A percentile compares a stretch with the other conserved stretches of the same genome.
phyloP scores from a whole-genome alignment of 148 eudicot genomes.

The Bassia scoparia region DNA sequence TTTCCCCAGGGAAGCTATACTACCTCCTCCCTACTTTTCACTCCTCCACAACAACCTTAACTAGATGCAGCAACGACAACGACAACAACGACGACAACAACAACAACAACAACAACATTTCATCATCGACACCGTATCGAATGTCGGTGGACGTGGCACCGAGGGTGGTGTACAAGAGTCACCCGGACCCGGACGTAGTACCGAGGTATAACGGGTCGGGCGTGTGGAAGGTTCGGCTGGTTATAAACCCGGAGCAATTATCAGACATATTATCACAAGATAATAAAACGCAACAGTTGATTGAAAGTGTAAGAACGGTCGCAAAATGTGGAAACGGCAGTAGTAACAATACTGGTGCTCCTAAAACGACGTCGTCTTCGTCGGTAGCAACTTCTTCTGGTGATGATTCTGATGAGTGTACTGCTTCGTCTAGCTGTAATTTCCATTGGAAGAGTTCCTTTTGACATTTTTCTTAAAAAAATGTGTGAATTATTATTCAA shows the following conservation, averaged over 20 bases:
- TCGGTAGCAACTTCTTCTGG: conserved; percentile 1
- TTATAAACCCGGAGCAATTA: conserved; percentile 50
- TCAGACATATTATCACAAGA: conserved; percentile 51
- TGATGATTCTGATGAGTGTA: conserved; percentile 20
- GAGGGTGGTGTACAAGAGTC: neutral
- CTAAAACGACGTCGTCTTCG: conserved; percentile 13
- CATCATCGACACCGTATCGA: conserved; percentile 31
- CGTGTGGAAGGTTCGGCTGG: conserved; percentile 57
- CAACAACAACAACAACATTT: neutral
- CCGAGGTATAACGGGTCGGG: conserved; percentile 29
- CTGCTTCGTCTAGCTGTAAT: conserved; percentile 30
- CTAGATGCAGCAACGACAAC: neutral
- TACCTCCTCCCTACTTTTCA: conserved; percentile 39
- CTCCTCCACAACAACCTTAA: conserved; percentile 3
- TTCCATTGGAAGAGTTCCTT: conserved; percentile 8
- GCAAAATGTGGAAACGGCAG: conserved; percentile 40
- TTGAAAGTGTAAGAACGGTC: conserved; percentile 49
- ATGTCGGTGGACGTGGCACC: conserved; percentile 38
- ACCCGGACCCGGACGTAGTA: conserved; percentile 28
- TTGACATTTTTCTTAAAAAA: neutral
- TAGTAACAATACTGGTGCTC: neutral
- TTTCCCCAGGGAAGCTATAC: conserved; percentile 37
- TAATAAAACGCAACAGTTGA: conserved; percentile 43
- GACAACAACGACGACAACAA: too few species aligned
- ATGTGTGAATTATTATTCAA: too few species aligned